Base-by-base conservation (phyloP, 768 basidiomycete genomes). In the Chlorophyllum brunneum region DNA sequence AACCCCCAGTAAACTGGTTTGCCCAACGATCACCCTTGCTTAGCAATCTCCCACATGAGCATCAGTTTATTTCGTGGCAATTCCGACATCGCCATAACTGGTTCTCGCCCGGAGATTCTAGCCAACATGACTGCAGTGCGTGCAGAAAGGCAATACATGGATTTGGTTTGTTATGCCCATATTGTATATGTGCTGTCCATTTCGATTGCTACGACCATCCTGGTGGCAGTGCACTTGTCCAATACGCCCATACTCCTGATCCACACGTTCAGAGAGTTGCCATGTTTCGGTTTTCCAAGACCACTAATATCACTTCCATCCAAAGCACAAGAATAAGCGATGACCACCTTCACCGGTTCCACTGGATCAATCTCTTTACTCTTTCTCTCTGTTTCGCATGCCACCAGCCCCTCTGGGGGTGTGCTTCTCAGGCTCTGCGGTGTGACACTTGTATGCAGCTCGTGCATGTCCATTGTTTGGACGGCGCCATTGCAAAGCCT, bases 141-240 rank as follows among this genome's bases (percentile, higher is more conserved):
- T 92, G 88, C 59, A 63, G 67, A 11, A 71, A 69, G 22, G 57
- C 66, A 10, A 77, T 92, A 38, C 62, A 65, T 36, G 88, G 83
- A n/a, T 88, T 87, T 60, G 86, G 83, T 4, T 68, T 94, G 5
- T 65, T 83, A 9, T 92, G 90, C 60, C 76, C 85, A 0, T 75
- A 84, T 43, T 91, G 90, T 65, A 72, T 78, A 63, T 85, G 81
- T 54, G 68, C 74, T 1, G 79, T 88, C 5, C 91, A 94, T 65
- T 80, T 89, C 53, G 81, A 84, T 56, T 94, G 91, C 68, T 91
- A 89, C 59, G 82, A 88, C 58, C 74, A 82, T 54, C 79, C 82
- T 5, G 78, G 79, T 43, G 88, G 86, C 22, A 83, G 77, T 57
- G 72, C 78, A 52, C 65, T 81, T 52, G 63, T 76, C 5, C 76